Base-by-base conservation (phyloP, 2,329 filamentous ascomycete genomes). In the Ophiostoma populinum region DNA sequence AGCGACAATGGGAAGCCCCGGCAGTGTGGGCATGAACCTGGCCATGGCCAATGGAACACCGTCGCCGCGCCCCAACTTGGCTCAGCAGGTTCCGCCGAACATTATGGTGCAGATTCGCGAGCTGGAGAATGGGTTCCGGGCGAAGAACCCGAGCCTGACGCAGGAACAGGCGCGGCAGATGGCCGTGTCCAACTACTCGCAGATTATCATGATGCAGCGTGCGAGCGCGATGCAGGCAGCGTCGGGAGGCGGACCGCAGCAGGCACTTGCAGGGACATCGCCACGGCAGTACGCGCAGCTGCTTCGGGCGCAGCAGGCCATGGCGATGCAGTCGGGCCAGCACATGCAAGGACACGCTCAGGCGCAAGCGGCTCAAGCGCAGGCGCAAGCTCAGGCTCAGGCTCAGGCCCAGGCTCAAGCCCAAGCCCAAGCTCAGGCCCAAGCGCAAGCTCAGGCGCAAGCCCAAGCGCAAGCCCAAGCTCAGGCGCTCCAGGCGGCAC, bases 231-330 rank as follows among this genome's bases (percentile, higher is more conserved):
- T 71, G 62, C 66, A 61, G 43, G 61, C 65, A 19, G 66, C 67
- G 2, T 63, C 65, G 3, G 67, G 66, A 8, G 61, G 53, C 11
- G 54, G 57, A 5, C 57, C 57, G 7, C 61, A 67, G 42, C 52
- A 62, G 11, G 58, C 59, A 13, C 57, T 66, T 32, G 52, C 58
- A 1, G 55, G 57, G 13, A 63, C 62, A 2, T 67, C 63, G 38
- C 68, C 68, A 19, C 67, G 72, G 26, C 68, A 73, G 41, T 72
- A 73, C 45, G 68, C 68, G 2, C 67, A 69, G 37, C 53, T 72
- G 22, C 58, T 73, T 7, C 54, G 68, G 29, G 65, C 68, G 25
- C 68, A 72, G 44, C 67, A 71, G 26, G 40, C 40, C 0, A 32
- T 36, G 41, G 64, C 69, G 41, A 56, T 59, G 19, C 62, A 61